Percentiles rank a stretch among this genome's conserved stretches.
phyloP scores from a whole-genome alignment of 345 rosid genomes.

The Sisymbrium altissimum region DNA sequence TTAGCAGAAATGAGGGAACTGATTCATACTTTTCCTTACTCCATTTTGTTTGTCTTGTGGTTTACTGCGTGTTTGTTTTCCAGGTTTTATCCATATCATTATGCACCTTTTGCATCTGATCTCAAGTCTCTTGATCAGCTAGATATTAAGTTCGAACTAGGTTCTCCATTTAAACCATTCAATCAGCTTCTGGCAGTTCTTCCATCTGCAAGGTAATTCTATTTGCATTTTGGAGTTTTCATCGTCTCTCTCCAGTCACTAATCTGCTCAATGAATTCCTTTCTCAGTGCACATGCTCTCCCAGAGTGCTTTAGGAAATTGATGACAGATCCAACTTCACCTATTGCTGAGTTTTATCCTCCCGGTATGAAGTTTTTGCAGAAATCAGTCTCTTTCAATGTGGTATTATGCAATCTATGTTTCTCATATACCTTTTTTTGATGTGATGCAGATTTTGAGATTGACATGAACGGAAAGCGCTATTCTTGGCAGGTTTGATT shows the following conservation, averaged over 20 bases:
- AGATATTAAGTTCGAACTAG: conserved; percentile 65
- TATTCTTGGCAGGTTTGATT: conserved; percentile 79
- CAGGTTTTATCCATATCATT: conserved; percentile 97
- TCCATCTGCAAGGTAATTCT: conserved; percentile 82
- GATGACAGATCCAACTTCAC: conserved; percentile 87
- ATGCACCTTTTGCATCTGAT: conserved; percentile 99
- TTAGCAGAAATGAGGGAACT: background rate
- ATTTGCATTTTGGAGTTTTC: conserved; percentile 3
- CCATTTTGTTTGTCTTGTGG: background rate
- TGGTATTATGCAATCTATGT: conserved; percentile 12
- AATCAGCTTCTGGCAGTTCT: conserved; percentile 92
- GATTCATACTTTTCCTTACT: conserved; percentile 3
- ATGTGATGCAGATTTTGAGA: conserved; percentile 74
- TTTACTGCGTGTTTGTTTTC: conserved; percentile 19
- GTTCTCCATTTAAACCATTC: conserved; percentile 86
- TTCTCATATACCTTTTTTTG: conserved; percentile 18
- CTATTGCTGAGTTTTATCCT: conserved; percentile 87
- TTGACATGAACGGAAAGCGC: conserved; percentile 95
- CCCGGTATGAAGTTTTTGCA: conserved; percentile 44
- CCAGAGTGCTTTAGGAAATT: conserved; percentile 68
- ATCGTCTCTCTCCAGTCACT: background rate
- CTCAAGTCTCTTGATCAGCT: conserved; percentile 69
- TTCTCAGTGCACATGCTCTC: conserved; percentile 88
- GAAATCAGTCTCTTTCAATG: background rate
- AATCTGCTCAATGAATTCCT: conserved; percentile 15